phyloP scores from a whole-genome alignment of 345 rosid genomes.

The Arabis hirsuta region DNA sequence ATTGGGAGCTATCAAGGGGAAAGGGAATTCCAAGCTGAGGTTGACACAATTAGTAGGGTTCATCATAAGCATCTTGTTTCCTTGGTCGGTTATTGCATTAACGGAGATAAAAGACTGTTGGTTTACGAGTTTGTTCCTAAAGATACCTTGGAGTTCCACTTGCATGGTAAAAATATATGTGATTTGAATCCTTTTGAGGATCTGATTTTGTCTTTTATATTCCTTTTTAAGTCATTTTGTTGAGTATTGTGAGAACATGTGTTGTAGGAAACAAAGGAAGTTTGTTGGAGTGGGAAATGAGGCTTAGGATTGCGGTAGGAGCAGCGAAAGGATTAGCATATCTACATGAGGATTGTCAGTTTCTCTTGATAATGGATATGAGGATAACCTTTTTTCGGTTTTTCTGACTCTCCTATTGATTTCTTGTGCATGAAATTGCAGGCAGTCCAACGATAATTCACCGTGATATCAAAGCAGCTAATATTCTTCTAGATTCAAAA shows the following conservation, averaged over 20 bases:
- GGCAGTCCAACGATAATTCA: conserved; percentile 87
- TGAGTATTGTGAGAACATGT: conserved; percentile 29
- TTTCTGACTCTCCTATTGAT: neutral
- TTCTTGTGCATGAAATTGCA: conserved; percentile 34
- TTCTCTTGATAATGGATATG: neutral
- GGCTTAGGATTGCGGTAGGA: conserved; percentile 83
- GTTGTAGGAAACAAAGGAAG: conserved; percentile 58
- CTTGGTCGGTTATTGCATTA: conserved; percentile 71
- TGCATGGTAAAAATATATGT: conserved; percentile 54
- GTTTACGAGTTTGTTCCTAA: conserved; percentile 79
- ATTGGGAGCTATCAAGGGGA: conserved; percentile 77
- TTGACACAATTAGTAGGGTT: conserved; percentile 85
- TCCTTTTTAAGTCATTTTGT: neutral
- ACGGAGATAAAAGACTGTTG: conserved; percentile 58
- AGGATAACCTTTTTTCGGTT: neutral
- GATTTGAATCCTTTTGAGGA: neutral
- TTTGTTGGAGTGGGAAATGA: conserved; percentile 69
- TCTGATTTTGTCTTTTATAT: conserved; percentile 17
- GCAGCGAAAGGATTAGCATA: conserved; percentile 91
- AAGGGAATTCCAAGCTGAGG: conserved; percentile 84
- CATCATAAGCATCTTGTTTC: conserved; percentile 91
- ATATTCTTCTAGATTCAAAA: conserved; percentile 75
- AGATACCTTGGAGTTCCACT: conserved; percentile 70
- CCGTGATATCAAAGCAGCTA: conserved; percentile 84
- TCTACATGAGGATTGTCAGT: conserved; percentile 94